A percentile compares a stretch with the other conserved stretches of the same genome.
Evolutionary conservation across 805 yeast genomes (phyloP).

Genomic region (Zygosaccharomyces siamensis): DNA sequence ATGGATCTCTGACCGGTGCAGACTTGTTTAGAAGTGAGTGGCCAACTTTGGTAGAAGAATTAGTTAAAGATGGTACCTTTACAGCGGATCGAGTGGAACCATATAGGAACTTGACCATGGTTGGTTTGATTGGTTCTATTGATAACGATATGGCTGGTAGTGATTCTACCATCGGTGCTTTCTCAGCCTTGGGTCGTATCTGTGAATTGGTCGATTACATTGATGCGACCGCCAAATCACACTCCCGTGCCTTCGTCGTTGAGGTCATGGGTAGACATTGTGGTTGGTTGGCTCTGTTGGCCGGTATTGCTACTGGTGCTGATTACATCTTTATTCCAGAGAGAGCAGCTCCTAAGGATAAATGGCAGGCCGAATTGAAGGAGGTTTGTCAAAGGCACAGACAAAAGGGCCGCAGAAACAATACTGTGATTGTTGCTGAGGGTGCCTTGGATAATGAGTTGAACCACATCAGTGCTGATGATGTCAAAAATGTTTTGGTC

Average conservation of each 20-base stretch:
- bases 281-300: slow-evolving; percentile 98
- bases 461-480: slow-evolving; percentile 72
- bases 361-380: slow-evolving; percentile 80
- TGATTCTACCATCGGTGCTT: slow-evolving; percentile 95
- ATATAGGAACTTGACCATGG: slow-evolving; percentile 72
- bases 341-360: slow-evolving; percentile 68
- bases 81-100: slow-evolving; percentile 55
- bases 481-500: slow-evolving; percentile 77
- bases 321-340: slow-evolving; percentile 94
- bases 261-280: slow-evolving; percentile 99
- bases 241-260: slow-evolving; percentile 93
- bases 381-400: slow-evolving; percentile 75
- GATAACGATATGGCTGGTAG: slow-evolving; percentile 98
- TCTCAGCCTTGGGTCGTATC: slow-evolving; percentile 86
- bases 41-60: slow-evolving; percentile 81
- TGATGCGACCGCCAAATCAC: slow-evolving; percentile 96
- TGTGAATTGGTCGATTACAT: slow-evolving; percentile 93
- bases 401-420: slow-evolving; percentile 82
- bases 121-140: slow-evolving; percentile 94
- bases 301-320: slow-evolving; percentile 95
- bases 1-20: slow-evolving; percentile 97
- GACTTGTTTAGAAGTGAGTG: slow-evolving; percentile 91
- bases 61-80: slow-evolving; percentile 51
- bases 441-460: slow-evolving; percentile 87
- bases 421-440: slow-evolving; percentile 95